phyloP scores from a whole-genome alignment of 768 basidiomycete species.

The Phlebiopsis flavidoalba region DNA sequence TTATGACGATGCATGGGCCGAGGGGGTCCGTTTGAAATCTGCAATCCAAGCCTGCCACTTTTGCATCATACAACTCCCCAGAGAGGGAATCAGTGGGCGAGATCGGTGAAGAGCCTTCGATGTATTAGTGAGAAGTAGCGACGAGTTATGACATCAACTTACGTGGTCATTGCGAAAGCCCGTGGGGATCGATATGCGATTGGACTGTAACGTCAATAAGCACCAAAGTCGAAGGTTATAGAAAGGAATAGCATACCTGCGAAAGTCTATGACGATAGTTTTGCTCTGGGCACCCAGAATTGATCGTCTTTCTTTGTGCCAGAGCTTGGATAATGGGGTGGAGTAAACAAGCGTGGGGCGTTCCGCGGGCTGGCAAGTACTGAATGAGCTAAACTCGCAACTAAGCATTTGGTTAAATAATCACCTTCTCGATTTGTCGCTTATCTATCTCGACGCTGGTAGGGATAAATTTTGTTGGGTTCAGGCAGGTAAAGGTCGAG shows the following conservation, averaged over 20 bases:
- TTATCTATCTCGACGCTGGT: constrained; percentile 80
- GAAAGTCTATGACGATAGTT: constrained; percentile 68
- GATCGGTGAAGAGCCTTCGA: constrained; percentile 68
- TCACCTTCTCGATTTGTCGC: constrained; percentile 57
- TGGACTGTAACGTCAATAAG: constrained; percentile 35
- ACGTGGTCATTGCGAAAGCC: constrained; percentile 71
- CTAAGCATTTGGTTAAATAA: neutral
- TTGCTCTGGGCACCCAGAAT: constrained; percentile 93
- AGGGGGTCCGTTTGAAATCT: constrained; percentile 54
- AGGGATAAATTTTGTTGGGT: constrained; percentile 90
- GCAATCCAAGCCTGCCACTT: constrained; percentile 84
- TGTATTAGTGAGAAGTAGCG: neutral
- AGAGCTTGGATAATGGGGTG: constrained; percentile 70
- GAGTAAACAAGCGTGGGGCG: constrained; percentile 69
- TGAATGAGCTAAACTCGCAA: neutral
- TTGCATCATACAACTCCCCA: constrained; percentile 90
- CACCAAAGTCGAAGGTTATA: neutral
- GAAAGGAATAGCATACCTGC: constrained; percentile 45
- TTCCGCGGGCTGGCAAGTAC: constrained; percentile 52
- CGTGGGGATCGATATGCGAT: constrained; percentile 58
- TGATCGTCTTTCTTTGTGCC: constrained; percentile 98
- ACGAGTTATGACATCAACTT: constrained; percentile 12
- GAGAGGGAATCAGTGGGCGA: constrained; percentile 85
- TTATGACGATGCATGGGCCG: constrained; percentile 62
- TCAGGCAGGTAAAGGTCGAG: constrained; percentile 72